These are phyloP conservation scores for Auricularia sp. DNA, from an alignment of 768 basidiomycete genomes.

Conservation along the genomic window DNA sequence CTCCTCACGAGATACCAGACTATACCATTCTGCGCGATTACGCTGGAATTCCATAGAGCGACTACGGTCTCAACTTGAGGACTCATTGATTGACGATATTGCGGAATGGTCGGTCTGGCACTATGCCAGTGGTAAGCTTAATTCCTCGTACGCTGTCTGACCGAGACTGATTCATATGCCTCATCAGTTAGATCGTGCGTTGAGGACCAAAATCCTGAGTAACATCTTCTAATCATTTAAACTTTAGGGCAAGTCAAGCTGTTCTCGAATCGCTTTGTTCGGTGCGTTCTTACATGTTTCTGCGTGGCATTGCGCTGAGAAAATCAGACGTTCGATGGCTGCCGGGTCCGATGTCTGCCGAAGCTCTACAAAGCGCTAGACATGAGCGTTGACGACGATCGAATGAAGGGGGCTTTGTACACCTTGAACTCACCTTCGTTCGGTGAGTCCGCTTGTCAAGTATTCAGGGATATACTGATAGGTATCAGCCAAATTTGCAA, in stretches of 20 bases:
- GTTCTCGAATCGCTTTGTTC: conserved; percentile 23
- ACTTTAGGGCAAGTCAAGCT: conserved; percentile 27
- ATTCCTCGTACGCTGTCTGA: no score
- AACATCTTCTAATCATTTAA: neutral
- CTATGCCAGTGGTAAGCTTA: conserved; percentile 39
- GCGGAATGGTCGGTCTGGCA: conserved; percentile 71
- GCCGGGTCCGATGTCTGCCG: conserved; percentile 52
- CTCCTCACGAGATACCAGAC: conserved; percentile 2
- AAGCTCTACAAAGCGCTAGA: conserved; percentile 45
- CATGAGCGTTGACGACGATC: conserved; percentile 70
- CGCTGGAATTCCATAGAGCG: conserved; percentile 70
- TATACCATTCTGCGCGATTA: conserved; percentile 47
- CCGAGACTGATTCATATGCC: neutral
- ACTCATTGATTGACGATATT: conserved; percentile 58
- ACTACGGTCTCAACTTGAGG: conserved; percentile 45
- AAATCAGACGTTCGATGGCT: conserved; percentile 58
- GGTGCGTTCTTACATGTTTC: conserved; percentile 20
- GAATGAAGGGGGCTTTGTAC: conserved; percentile 90
- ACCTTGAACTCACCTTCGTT: conserved; percentile 56
- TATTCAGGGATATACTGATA: no score
- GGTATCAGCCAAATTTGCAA: conserved; percentile 29
- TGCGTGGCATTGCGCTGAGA: conserved; percentile 26
- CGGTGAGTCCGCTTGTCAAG: conserved; percentile 22
- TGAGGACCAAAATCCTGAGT: neutral
- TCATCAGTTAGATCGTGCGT: conserved; percentile 22